These are phyloP conservation scores for Aspergillus japonicus DNA, from an alignment of 2,329 filamentous ascomycete genomes.

Conservation along the genomic window DNA sequence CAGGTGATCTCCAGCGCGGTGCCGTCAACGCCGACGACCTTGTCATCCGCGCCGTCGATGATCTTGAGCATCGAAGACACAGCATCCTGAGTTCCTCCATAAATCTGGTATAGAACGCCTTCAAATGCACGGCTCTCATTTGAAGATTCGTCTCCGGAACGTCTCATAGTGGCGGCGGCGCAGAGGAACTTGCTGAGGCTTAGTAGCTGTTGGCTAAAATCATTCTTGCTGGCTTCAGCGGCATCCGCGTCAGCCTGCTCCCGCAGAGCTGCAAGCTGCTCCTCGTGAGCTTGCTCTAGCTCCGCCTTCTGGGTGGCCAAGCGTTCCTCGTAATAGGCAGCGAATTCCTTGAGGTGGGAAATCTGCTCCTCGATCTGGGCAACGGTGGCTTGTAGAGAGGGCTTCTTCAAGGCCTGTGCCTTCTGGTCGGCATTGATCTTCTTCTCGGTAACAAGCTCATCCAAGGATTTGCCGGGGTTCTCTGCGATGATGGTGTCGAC, in stretches of 20 bases:
- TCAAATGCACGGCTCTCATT: constrained; percentile 63
- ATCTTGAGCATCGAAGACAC: constrained; percentile 60
- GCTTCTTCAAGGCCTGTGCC: constrained; percentile 63
- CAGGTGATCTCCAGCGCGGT: constrained; percentile 56
- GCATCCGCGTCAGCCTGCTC: constrained; percentile 52
- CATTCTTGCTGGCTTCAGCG: constrained; percentile 46
- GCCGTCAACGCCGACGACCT: constrained; percentile 57
- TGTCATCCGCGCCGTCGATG: constrained; percentile 59
- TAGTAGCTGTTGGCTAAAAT: constrained; percentile 56
- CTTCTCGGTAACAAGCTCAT: constrained; percentile 61
- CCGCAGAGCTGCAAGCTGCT: constrained; percentile 55
- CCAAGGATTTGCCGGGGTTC: constrained; percentile 59
- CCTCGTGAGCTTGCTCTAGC: constrained; percentile 55
- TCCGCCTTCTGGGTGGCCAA: constrained; percentile 56
- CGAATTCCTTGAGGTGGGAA: constrained; percentile 59
- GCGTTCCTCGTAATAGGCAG: constrained; percentile 58
- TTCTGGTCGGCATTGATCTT: constrained; percentile 67
- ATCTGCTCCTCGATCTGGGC: constrained; percentile 62
- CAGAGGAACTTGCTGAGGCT: constrained; percentile 62
- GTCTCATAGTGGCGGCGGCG: constrained; percentile 61
- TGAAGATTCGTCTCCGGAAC: constrained; percentile 57
- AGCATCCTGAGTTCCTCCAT: constrained; percentile 60
- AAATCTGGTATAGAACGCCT: constrained; percentile 62
- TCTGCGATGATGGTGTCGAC: constrained; percentile 61
- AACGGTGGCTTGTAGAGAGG: constrained; percentile 56